phyloP scores from a whole-genome alignment of 495 filamentous ascomycete genomes.

The Annulohypoxylon stygium region DNA sequence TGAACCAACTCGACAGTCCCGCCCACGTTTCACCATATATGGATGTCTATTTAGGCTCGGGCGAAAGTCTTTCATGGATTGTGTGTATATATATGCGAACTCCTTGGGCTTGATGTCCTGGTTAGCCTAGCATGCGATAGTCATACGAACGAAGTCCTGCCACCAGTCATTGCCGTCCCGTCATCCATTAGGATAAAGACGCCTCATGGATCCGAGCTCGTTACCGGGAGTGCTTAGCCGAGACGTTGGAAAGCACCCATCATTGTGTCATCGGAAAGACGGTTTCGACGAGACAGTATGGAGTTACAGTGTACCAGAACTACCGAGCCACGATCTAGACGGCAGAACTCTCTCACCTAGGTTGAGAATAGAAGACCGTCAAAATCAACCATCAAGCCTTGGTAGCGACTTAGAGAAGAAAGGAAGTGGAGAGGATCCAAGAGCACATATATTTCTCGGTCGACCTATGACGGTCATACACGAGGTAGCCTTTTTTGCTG shows the following conservation, averaged over 20 bases:
- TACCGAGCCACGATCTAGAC: conserved; percentile 26
- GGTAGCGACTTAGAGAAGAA: conserved; percentile 47
- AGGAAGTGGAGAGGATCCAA: conserved; percentile 26
- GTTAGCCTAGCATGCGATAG: conserved; percentile 22
- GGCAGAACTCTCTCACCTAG: conserved; percentile 30
- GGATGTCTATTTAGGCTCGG: conserved; percentile 14
- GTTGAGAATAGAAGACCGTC: conserved; percentile 28
- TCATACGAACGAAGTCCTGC: conserved; percentile 24
- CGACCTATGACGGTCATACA: conserved; percentile 47
- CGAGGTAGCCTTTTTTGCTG: conserved; percentile 48
- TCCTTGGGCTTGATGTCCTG: conserved; percentile 22
- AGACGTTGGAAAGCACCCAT: conserved; percentile 4
- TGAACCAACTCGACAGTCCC: conserved; percentile 25
- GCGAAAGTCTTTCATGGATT: conserved; percentile 27
- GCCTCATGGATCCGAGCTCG: conserved; percentile 35
- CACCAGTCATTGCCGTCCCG: conserved; percentile 6
- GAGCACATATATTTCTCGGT: conserved; percentile 45
- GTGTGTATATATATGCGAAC: conserved; percentile 38
- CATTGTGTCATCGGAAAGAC: conserved; percentile 9
- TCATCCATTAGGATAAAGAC: conserved; percentile 3
- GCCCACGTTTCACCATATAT: conserved; percentile 2
- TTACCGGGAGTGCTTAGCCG: conserved; percentile 10
- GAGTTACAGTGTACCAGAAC: conserved; percentile 11
- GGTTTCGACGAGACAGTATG: conserved; percentile 24
- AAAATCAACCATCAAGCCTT: conserved; percentile 37